Percentiles rank a stretch among this genome's conserved stretches.
Conservation (phyloP, 202 grass and related monocot genomes). For the Setaria italica region DNA sequence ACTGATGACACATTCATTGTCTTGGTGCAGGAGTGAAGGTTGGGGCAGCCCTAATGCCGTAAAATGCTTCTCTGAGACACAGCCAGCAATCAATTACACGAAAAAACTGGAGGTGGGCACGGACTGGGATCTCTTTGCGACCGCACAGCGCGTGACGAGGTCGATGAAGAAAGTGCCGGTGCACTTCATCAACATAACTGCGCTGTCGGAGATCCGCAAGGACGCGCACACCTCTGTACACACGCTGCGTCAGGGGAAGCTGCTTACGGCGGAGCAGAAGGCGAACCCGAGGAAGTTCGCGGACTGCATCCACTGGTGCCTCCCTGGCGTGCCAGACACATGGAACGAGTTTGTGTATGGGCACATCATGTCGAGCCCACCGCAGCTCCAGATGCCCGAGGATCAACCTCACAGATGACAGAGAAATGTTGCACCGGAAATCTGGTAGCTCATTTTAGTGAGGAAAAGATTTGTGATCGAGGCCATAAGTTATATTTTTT, state of each 20-base stretch:
- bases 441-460: constrained; percentile 38
- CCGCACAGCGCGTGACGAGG: constrained; percentile 58
- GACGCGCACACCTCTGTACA: constrained; percentile 94
- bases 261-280: constrained; percentile 78
- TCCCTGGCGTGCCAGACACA: constrained; percentile 83
- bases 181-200: constrained; percentile 87
- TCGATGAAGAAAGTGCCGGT: constrained; percentile 69
- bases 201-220: constrained; percentile 90
- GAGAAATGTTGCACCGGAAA: constrained; percentile 22
- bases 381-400: constrained; percentile 6
- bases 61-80: constrained; percentile 89
- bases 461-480: constrained; percentile 40
- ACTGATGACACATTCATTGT: constrained; percentile 15
- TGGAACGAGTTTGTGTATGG: constrained; percentile 92
- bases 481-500: constrained; percentile 50
- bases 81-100: constrained; percentile 64
- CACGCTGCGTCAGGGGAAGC: constrained; percentile 92
- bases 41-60: constrained; percentile 85
- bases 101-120: constrained; percentile 76
- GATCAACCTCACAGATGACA: constrained; percentile 52
- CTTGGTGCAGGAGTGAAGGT: constrained; percentile 65
- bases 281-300: constrained; percentile 76
- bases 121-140: constrained; percentile 76
- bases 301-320: constrained; percentile 99
- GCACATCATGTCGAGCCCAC: constrained; percentile 54